Evolutionary conservation across 331 rosid species (phyloP).

Genomic region (Spiraea crenata): DNA sequence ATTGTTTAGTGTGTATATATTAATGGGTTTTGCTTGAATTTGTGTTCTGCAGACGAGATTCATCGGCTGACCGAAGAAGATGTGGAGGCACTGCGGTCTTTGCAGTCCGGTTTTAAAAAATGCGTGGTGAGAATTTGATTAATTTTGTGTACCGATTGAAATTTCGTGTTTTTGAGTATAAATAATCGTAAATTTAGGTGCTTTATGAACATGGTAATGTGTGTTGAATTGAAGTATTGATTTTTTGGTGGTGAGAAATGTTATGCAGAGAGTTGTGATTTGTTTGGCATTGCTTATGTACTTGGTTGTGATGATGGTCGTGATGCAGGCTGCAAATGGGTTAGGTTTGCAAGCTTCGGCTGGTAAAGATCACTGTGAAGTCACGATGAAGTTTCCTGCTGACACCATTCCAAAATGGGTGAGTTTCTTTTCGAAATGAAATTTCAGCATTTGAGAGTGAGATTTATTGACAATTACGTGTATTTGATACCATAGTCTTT

Average conservation of each 20-base stretch:
- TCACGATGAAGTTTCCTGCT: conserved; percentile 61
- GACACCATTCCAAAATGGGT: conserved; percentile 97
- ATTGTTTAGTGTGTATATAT: background rate
- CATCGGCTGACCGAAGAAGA: conserved; percentile 61
- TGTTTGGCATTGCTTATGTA: background rate
- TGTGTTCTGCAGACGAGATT: conserved; percentile 36
- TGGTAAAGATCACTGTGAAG: conserved; percentile 64
- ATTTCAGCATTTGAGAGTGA: conserved; percentile 4
- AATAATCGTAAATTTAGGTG: background rate
- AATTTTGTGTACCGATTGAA: background rate
- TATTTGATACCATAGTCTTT: background rate
- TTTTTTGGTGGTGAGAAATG: background rate
- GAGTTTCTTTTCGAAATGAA: conserved; percentile 22
- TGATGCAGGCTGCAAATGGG: conserved; percentile 80
- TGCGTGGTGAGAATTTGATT: conserved; percentile 67
- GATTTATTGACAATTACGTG: background rate
- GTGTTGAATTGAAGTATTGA: background rate
- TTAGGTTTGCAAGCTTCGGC: conserved; percentile 65
- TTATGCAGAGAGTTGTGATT: background rate
- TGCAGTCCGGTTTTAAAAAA: conserved; percentile 65
- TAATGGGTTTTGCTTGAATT: background rate
- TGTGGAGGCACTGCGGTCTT: conserved; percentile 56
- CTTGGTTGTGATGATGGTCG: background rate
- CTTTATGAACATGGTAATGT: background rate
- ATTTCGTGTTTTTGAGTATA: background rate